These are phyloP conservation scores for Hebeloma cylindrosporum DNA, from an alignment of 768 basidiomycete genomes.

Conservation along the genomic window DNA sequence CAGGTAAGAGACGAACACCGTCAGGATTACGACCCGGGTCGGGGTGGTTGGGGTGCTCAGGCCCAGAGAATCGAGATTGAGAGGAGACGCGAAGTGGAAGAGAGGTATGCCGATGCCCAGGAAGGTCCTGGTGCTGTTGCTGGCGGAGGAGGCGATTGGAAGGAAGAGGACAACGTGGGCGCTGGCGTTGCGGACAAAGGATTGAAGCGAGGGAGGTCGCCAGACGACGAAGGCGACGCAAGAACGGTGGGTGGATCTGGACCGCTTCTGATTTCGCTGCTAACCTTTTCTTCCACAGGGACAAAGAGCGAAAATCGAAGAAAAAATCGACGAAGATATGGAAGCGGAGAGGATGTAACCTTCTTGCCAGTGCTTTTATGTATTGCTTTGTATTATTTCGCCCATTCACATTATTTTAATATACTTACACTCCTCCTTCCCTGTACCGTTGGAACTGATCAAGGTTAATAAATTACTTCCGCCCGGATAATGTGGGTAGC, in stretches of 20 bases:
- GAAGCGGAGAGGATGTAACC: conserved; percentile 69
- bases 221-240: conserved; percentile 63
- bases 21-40: conserved; percentile 94
- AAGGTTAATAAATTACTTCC: conserved; percentile 41
- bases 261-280: not conserved
- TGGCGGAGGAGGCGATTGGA: conserved; percentile 85
- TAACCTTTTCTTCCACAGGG: conserved; percentile 35
- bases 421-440: not conserved
- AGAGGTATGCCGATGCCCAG: conserved; percentile 79
- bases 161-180: conserved; percentile 62
- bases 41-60: conserved; percentile 93
- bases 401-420: conserved; percentile 6
- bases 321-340: conserved; percentile 64
- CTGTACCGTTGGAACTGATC: conserved; percentile 2
- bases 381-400: conserved; percentile 25
- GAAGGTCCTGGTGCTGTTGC: conserved; percentile 82
- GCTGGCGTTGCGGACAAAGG: conserved; percentile 34
- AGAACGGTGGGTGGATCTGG: conserved; percentile 51
- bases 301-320: conserved; percentile 62
- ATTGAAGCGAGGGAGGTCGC: conserved; percentile 73
- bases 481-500: conserved; percentile 23
- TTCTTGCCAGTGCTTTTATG: conserved; percentile 13
- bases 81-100: conserved; percentile 79
- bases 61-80: conserved; percentile 73
- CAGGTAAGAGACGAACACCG: conserved; percentile 97